phyloP scores from a whole-genome alignment of 495 filamentous ascomycete species.

The Lindgomyces ingoldianus region DNA sequence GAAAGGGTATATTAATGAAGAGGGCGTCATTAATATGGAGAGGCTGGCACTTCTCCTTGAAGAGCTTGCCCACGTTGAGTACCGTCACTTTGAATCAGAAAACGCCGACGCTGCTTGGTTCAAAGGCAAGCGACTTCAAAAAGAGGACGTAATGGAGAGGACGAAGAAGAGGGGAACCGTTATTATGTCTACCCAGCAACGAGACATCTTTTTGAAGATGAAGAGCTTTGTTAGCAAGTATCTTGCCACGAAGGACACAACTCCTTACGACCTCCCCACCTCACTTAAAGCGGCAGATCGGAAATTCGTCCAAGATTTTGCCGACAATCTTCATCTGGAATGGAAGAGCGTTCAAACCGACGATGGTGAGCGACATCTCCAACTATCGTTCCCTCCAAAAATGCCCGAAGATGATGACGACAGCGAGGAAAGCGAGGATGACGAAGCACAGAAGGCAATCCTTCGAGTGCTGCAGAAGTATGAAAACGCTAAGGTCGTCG shows the following conservation, averaged over 20 bases:
- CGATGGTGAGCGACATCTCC: slow-evolving; percentile 75
- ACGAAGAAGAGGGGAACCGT: slow-evolving; percentile 62
- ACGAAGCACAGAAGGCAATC: slow-evolving; percentile 81
- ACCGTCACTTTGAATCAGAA: slow-evolving; percentile 87
- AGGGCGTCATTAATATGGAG: slow-evolving; percentile 83
- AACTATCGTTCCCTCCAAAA: slow-evolving; percentile 66
- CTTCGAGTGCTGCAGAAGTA: slow-evolving; percentile 83
- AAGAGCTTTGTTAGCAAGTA: slow-evolving; percentile 76
- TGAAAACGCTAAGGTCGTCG: slow-evolving; percentile 82
- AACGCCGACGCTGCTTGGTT: slow-evolving; percentile 89
- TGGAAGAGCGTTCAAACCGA: slow-evolving; percentile 82
- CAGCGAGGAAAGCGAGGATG: slow-evolving; percentile 68
- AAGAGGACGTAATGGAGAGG: slow-evolving; percentile 63
- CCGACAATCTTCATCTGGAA: slow-evolving; percentile 74
- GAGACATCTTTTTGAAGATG: slow-evolving; percentile 75
- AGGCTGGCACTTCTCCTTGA: slow-evolving; percentile 77
- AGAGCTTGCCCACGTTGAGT: slow-evolving; percentile 80
- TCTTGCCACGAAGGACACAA: slow-evolving; percentile 46
- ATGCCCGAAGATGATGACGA: slow-evolving; percentile 51
- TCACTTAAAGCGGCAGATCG: slow-evolving; percentile 81
- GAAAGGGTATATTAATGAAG: slow-evolving; percentile 95
- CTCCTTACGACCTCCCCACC: slow-evolving; percentile 68
- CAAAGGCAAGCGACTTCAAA: slow-evolving; percentile 72
- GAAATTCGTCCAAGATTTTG: slow-evolving; percentile 86
- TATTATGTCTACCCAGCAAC: slow-evolving; percentile 78